Evolutionary conservation across 768 basidiomycete species (phyloP), one percentile per base, ranked within the genome.

Genomic region (Fistulinella prunicolor): DNA sequence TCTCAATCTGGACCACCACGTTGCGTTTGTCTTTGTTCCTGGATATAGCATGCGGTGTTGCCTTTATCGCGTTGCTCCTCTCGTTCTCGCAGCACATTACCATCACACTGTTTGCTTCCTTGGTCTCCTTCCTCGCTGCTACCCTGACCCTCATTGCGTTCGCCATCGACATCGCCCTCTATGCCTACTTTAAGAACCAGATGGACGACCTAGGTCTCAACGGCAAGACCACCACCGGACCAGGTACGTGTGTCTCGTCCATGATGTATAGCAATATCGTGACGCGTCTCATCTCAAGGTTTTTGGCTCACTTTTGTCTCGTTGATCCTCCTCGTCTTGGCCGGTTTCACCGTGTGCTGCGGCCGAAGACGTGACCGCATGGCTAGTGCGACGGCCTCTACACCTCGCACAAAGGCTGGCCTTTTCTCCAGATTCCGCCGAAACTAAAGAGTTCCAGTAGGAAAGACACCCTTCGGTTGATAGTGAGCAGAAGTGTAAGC

Each of bases 241-340:
- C 82, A 51, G 89, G 88, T 89, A 56, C 51, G 75, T 68, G 34
- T 2, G 9, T 19, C 20, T 10, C 16, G 9, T 47, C 29, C 34
- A 36, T 19, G 44, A 19, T 32, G 0, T 10, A 14, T 8, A 14
- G 12, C 13, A 23, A 34, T 34, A 29, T 39, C 17, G 37, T 47
- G 40, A 59, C 20, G 23, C 17, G 23, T 36, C 22, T 26, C 17
- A n/a, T n/a, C 13, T 4, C 39, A 51, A 85, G 86, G 77, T 8
- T 88, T 89, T 64, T 89, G 87, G 87, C 62, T 89, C 64, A 87
- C 85, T 2, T 80, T 89, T 56, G 79, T 75, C 17, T 64, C 81
- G 12, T 68, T 89, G 60, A 68, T 89, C 54, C 75, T 89, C 4
- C 75, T 83, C 26, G 65, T 81, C 35, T 60, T 87, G 46, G 84